Evolutionary conservation across 2,329 filamentous ascomycete species (phyloP).

Genomic region (Exserohilum rostratum): DNA sequence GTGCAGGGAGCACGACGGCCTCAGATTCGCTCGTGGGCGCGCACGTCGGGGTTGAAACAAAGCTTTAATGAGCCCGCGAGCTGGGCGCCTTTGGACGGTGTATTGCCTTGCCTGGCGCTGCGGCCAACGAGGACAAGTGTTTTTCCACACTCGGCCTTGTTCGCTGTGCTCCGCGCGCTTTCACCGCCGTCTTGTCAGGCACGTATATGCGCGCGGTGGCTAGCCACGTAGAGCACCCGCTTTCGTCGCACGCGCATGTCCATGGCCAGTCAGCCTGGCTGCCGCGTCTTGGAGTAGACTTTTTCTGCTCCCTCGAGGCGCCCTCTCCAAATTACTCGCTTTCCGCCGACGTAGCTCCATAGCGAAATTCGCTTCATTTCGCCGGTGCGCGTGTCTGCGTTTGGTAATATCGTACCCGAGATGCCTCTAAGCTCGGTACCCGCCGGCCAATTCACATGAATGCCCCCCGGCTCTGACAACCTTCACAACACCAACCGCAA

Average conservation of each 20-base stretch:
- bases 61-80: slow-evolving; percentile 9
- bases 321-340: not conserved
- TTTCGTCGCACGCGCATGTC: not conserved
- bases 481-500: not conserved
- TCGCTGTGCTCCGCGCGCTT: not conserved
- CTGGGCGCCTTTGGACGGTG: not conserved
- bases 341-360: not conserved
- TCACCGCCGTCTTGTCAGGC: not conserved
- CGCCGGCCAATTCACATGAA: slow-evolving; percentile 12
- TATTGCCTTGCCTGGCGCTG: not conserved
- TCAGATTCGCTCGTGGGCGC: slow-evolving; percentile 10
- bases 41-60: slow-evolving; percentile 12
- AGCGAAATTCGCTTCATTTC: not conserved
- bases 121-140: not conserved
- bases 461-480: not conserved
- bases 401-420: not conserved
- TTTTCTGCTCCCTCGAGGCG: not conserved
- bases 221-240: not conserved
- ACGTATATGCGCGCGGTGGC: not conserved
- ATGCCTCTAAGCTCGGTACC: slow-evolving; percentile 7
- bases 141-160: not conserved
- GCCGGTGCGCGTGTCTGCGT: not conserved
- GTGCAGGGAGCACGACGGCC: slow-evolving; percentile 8
- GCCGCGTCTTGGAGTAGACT: not conserved
- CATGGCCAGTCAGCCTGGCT: not conserved